Evolutionary conservation across 305 asterid genomes (phyloP).

Genomic region (Solanum hybrid): DNA sequence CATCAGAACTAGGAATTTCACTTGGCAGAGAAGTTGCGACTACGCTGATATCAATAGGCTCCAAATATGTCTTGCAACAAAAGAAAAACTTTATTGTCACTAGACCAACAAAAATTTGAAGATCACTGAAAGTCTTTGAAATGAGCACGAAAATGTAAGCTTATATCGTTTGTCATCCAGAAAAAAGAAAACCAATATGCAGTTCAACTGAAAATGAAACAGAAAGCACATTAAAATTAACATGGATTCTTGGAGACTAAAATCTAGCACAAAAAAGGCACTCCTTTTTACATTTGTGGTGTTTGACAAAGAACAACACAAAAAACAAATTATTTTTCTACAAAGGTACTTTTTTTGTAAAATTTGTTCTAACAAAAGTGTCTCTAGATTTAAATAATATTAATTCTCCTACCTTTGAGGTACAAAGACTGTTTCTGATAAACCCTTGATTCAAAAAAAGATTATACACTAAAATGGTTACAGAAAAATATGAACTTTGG

Average conservation of each 20-base stretch:
- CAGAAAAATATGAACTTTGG: background rate
- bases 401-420: background rate
- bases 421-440: background rate
- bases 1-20: no score
- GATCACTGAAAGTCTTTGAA: no score
- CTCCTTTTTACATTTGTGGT: background rate
- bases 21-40: no score
- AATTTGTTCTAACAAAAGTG: background rate
- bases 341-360: background rate
- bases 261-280: background rate
- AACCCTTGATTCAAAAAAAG: background rate
- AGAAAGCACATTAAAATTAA: background rate
- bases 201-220: background rate
- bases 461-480: background rate
- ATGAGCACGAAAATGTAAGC: no score
- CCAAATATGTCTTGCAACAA: no score
- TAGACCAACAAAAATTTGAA: no score
- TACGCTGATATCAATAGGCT: no score
- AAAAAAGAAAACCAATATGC: background rate
- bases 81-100: no score
- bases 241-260: background rate
- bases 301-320: background rate
- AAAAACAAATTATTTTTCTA: background rate
- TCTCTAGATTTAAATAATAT: background rate
- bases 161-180: no score